Evolutionary conservation across 768 basidiomycete species (phyloP).

Genomic region (Pluteus cervinus): DNA sequence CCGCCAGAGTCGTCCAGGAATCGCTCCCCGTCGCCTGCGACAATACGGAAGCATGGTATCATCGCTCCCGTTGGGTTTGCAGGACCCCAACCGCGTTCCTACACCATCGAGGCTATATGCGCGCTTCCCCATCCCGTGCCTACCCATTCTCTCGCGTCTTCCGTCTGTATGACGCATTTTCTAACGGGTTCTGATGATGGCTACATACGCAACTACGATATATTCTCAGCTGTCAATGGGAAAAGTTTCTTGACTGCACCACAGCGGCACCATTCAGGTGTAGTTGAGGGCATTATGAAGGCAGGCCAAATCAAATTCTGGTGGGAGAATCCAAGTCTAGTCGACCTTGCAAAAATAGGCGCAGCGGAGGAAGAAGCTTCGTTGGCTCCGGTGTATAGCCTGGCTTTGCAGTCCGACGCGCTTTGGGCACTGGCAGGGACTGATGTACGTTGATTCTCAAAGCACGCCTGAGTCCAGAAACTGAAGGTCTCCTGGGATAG

Average conservation of each 20-base stretch:
- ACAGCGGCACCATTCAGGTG: constrained; percentile 81
- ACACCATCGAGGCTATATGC: constrained; percentile 85
- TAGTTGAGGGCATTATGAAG: constrained; percentile 90
- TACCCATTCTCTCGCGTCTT: constrained; percentile 83
- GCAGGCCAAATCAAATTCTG: constrained; percentile 81
- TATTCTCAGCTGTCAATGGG: constrained; percentile 84
- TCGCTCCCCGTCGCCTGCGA: constrained; percentile 50
- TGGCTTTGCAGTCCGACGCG: constrained; percentile 89
- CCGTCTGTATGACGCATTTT: constrained; percentile 81
- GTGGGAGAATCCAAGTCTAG: constrained; percentile 74
- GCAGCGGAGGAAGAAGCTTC: constrained; percentile 42
- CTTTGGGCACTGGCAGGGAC: constrained; percentile 89
- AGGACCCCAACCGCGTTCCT: constrained; percentile 51
- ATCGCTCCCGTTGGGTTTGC: constrained; percentile 22
- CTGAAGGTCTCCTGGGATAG: too few relatives aligned
- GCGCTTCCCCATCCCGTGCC: constrained; percentile 87
- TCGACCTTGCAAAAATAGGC: constrained; percentile 22
- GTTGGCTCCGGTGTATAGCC: constrained; percentile 78
- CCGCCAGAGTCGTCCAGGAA: constrained; percentile 26
- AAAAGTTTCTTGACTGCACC: constrained; percentile 83
- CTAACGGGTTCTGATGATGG: constrained; percentile 92
- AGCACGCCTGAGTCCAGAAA: too few relatives aligned
- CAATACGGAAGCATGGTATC: constrained; percentile 42
- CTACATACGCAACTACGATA: constrained; percentile 88
- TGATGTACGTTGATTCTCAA: constrained; percentile 47